Evolutionary conservation across 495 filamentous ascomycete genomes (phyloP), one percentile per base, ranked within the genome.

Genomic region (Poronia punctata): DNA sequence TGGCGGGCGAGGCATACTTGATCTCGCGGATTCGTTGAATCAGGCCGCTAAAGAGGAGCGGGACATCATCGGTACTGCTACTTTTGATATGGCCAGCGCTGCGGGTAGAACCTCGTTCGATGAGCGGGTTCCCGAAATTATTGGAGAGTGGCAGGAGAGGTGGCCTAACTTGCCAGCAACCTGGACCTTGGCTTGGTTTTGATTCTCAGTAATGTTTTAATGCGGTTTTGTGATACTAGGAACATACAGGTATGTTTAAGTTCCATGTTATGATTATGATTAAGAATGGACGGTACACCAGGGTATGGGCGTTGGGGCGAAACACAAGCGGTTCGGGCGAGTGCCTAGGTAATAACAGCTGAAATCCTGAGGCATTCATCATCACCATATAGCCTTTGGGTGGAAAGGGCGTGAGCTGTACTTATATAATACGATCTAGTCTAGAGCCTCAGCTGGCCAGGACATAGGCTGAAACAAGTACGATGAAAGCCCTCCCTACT

Each of bases 151-250:
- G 93, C 93, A 99, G 66, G 89, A 90, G 61, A 79, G 80, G 59
- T 94, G 90, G 83, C 92, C 93, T 19, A 79, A 83, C 49, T 54
- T 96, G 45, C 93, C 92, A 16, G 84, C 87, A 7, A 70, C 90
- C 49, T 99, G 93, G 93, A 96, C 87, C 24, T 60, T 97, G 57
- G 86, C 86, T 20, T 99, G 92, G 88, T 86, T 97, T 66, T 99
- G 49, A 74, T 33, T 25, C 51, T 20, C 28, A 31, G 32, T 34
- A 40, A 25, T 19, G 28, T 39, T 19, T 34, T 23, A 17, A 28
- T 29, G 17, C 14, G 9, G 42, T 49, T 35, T 39, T 35, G 43
- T 56, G 55, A 59, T 59, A 59, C 55, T 52, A 53, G 41, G 28
- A 44, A 41, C 43, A 39, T 33, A 15, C 35, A 24, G 16, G 27